Conservation (phyloP, 129 eudicot genomes). For the Flaveria linearis region DNA sequence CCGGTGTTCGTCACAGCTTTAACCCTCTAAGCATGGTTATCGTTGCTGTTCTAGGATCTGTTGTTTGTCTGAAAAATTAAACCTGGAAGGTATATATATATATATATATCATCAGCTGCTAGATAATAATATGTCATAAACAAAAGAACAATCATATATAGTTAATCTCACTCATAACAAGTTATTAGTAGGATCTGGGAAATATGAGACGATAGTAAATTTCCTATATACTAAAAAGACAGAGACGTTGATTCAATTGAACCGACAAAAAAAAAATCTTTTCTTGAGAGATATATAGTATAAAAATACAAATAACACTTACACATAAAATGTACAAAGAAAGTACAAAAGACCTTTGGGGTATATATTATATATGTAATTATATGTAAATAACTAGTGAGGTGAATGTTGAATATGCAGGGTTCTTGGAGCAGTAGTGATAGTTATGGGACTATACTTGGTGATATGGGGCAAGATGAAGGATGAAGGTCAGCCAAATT, state of each 20-base stretch:
- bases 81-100: slow-evolving; percentile 67
- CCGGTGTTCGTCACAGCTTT: slow-evolving; percentile 88
- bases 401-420: slow-evolving; percentile 33
- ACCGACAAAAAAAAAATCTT: no score
- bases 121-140: neutral
- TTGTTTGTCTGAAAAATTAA: slow-evolving; percentile 64
- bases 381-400: neutral
- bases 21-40: slow-evolving; percentile 82
- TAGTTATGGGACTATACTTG: slow-evolving; percentile 55
- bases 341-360: slow-evolving; percentile 12
- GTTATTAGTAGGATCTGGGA: no score
- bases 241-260: no score
- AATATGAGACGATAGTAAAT: no score
- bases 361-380: neutral
- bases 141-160: neutral
- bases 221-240: no score
- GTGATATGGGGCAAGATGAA: slow-evolving; percentile 78
- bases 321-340: neutral
- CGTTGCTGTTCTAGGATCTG: slow-evolving; percentile 67
- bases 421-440: slow-evolving; percentile 55
- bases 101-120: no score
- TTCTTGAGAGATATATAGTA: no score
- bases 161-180: no score
- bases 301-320: no score
- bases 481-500: slow-evolving; percentile 32